Evolutionary conservation across 495 filamentous ascomycete species (phyloP).

Genomic region (Penicillium pulvis): DNA sequence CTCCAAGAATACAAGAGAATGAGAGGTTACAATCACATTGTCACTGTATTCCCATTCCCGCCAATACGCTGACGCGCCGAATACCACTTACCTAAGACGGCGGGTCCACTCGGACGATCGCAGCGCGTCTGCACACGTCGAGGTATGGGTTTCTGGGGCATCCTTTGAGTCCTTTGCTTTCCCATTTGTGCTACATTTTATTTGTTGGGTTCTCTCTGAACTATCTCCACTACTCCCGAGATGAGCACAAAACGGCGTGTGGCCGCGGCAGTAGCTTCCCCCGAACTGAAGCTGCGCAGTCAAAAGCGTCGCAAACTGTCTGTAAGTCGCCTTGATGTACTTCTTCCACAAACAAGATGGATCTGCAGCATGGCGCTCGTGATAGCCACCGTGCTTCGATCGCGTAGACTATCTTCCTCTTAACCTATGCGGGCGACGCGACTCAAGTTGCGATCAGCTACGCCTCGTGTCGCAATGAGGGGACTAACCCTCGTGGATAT

Average conservation of each 20-base stretch:
- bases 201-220: neutral
- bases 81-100: slow-evolving; percentile 31
- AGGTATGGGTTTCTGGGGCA: slow-evolving; percentile 17
- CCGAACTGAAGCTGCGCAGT: slow-evolving; percentile 46
- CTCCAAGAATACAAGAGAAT: neutral
- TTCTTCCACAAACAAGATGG: neutral
- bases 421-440: neutral
- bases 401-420: no score
- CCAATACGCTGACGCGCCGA: slow-evolving; percentile 8
- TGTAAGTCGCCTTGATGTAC: slow-evolving; percentile 44
- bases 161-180: neutral
- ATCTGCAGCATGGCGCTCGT: neutral
- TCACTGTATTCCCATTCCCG: neutral
- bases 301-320: slow-evolving; percentile 62
- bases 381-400: neutral
- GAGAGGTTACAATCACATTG: neutral
- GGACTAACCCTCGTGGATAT: slow-evolving; percentile 6
- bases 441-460: neutral
- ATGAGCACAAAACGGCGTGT: slow-evolving; percentile 76
- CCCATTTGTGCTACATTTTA: neutral
- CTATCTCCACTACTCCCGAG: neutral
- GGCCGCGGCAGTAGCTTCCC: slow-evolving; percentile 35
- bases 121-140: slow-evolving; percentile 32
- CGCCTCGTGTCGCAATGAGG: neutral
- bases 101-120: slow-evolving; percentile 22